phyloP scores from a whole-genome alignment of 371 early-diverging fungal genomes.

The Funneliformis caledonium region DNA sequence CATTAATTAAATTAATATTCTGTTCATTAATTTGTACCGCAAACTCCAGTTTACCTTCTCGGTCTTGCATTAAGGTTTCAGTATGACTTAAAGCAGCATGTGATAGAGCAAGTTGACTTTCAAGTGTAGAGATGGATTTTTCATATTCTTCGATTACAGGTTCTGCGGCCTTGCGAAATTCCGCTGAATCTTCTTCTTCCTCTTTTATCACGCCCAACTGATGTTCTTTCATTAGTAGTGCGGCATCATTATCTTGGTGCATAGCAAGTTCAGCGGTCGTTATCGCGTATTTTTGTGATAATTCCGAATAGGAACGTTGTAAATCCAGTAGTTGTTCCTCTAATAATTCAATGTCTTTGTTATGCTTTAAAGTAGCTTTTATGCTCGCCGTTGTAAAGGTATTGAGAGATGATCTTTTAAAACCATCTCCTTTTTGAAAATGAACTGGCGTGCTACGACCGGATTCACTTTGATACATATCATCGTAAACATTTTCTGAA shows the following conservation, averaged over 20 bases:
- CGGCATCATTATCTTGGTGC: conserved; percentile 6
- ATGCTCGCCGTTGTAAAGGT: not conserved
- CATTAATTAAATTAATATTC: conserved; percentile 51
- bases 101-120: conserved; percentile 58
- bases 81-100: conserved; percentile 55
- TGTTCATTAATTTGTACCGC: conserved; percentile 51
- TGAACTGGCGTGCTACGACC: conserved; percentile 33
- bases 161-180: conserved; percentile 65
- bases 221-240: not conserved
- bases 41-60: conserved; percentile 51
- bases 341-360: conserved; percentile 34
- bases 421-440: not conserved
- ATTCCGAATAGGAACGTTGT: conserved; percentile 38
- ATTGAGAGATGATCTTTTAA: not conserved
- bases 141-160: conserved; percentile 76
- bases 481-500: not conserved
- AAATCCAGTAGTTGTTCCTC: conserved; percentile 38
- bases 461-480: not conserved
- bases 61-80: conserved; percentile 52
- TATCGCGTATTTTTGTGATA: conserved; percentile 24
- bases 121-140: conserved; percentile 62
- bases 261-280: conserved; percentile 24
- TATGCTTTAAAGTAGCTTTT: not conserved
- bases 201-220: conserved; percentile 11
- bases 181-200: not conserved